Evolutionary conservation across 2,329 filamentous ascomycete genomes (phyloP).

Genomic region (Aspergillus sp.): DNA sequence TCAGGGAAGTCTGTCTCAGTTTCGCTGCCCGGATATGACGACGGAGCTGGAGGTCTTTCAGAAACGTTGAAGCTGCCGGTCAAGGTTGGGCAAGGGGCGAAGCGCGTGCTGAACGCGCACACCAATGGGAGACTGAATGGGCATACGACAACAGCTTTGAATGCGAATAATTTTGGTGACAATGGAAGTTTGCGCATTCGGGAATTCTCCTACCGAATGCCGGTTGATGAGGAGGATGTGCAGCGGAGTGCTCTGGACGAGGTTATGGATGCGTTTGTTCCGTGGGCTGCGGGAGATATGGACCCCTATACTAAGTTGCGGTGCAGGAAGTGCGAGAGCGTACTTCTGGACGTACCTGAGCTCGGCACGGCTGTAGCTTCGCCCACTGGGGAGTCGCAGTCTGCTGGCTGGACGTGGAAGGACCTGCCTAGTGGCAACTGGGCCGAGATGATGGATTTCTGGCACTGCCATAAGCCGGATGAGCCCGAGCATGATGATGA

Average conservation of each 20-base stretch:
- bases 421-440: slow-evolving; percentile 95
- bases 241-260: slow-evolving; percentile 25
- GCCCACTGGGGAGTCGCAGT: not conserved
- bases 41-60: slow-evolving; percentile 24
- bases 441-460: slow-evolving; percentile 99
- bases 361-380: not conserved
- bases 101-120: slow-evolving; percentile 10
- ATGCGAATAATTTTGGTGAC: not conserved
- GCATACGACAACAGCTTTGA: not conserved
- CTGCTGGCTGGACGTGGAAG: slow-evolving; percentile 69
- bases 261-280: slow-evolving; percentile 38
- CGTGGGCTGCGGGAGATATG: slow-evolving; percentile 47
- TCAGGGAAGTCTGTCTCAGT: slow-evolving; percentile 42
- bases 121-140: not conserved
- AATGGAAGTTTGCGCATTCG: slow-evolving; percentile 28
- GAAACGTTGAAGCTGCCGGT: slow-evolving; percentile 56
- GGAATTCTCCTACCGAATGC: slow-evolving; percentile 60
- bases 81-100: slow-evolving; percentile 35
- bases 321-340: slow-evolving; percentile 44
- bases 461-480: slow-evolving; percentile 95
- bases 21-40: slow-evolving; percentile 43
- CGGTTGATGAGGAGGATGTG: slow-evolving; percentile 49
- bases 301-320: slow-evolving; percentile 34
- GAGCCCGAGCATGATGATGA: slow-evolving; percentile 49
- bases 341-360: slow-evolving; percentile 31